These are phyloP conservation scores for Dendrobium huoshanense DNA, from an alignment of 106 monocot genomes.

Conservation along the genomic window DNA sequence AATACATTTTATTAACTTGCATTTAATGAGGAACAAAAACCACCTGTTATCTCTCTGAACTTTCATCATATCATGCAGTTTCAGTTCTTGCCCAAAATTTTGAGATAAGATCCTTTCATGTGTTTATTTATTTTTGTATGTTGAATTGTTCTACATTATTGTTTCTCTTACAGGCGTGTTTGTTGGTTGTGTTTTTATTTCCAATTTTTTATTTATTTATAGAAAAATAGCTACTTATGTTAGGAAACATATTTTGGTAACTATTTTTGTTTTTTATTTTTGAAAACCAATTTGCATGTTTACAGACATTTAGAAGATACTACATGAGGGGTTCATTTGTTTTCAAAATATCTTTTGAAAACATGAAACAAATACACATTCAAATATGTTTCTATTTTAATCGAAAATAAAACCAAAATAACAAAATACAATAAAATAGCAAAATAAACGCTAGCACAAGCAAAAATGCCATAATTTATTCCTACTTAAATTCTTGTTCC, in stretches of 20 bases:
- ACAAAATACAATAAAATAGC: background rate
- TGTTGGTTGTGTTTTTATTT: background rate
- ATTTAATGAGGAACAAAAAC: background rate
- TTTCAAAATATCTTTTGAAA: no score
- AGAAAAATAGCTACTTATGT: background rate
- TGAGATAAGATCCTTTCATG: background rate
- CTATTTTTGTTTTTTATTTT: background rate
- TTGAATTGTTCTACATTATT: background rate
- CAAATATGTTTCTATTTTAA: background rate
- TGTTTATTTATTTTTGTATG: background rate
- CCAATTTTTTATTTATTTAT: background rate
- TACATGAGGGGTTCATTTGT: no score
- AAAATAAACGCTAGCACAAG: background rate
- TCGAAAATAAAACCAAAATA: background rate
- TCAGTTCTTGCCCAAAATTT: background rate
- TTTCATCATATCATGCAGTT: background rate
- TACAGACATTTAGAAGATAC: background rate
- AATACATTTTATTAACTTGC: background rate
- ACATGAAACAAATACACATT: no score
- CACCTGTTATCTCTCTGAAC: background rate
- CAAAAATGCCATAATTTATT: background rate
- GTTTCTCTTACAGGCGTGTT: background rate
- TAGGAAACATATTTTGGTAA: background rate
- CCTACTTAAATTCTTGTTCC: background rate
- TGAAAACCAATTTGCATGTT: background rate